Evolutionary conservation across 192 early-diverging fungal genomes (phyloP), one percentile per base, ranked within the genome.

Genomic region (Globomyces pollinis-pini): DNA sequence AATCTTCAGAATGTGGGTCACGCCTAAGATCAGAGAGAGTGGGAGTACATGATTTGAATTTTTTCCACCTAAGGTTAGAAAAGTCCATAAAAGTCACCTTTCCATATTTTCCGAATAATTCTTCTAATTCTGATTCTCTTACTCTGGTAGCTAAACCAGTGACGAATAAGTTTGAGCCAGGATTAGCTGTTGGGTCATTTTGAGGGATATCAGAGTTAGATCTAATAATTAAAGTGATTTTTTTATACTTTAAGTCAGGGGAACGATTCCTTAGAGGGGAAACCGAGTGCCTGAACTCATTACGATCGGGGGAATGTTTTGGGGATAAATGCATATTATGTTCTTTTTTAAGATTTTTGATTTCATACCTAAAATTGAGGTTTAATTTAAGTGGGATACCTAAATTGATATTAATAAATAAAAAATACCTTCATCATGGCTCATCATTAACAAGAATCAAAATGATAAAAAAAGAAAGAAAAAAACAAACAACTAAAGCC

Each of bases 1-100:
- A 91, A 45, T 88, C 86, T 23, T 77, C 74, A 16, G 75, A 79
- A 65, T 91, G 89, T 20, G 89, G 89, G 60, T 91, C 89, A 60
- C 76, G 76, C 85, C 86, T 88, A 3, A 7, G 53, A 86, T 79
- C 55, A 78, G 70, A 28, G 73, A 83, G 51, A 83, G n/a, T 83
- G 55, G 2, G 2, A 31, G 50, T 71, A 77, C 84, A 89, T 87
- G 50, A 88, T 77, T 50, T 81, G 75, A 44, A 78, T 81, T 58
- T 87, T 88, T 57, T 72, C 60, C 23, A 87, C 36, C n/a, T n/a
- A n/a, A n/a, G n/a, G 62, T 28, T 31, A 63, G 26, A 12, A 59
- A 9, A 36, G 0, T 55, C 20, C 26, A 9, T 61, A 0, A n/a
- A n/a, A n/a, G n/a, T n/a, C n/a, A n/a, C n/a, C 38, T 84, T 77